Evolutionary conservation across 371 early-diverging fungal genomes (phyloP), one percentile per base, ranked within the genome.

Genomic region (Saksenaea oblongispora): DNA sequence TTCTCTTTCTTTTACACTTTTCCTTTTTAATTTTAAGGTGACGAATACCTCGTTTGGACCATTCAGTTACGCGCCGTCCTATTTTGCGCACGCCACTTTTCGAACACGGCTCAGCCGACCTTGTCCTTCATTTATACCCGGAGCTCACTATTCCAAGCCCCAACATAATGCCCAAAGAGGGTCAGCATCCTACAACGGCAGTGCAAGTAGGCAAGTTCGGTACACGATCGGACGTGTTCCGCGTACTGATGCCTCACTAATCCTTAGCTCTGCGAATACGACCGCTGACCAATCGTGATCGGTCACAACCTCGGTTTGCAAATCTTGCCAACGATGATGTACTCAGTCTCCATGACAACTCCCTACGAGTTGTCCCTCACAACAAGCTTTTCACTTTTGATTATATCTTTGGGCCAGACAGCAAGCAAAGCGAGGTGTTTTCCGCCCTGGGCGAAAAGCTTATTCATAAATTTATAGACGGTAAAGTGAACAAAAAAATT

Each of bases 391-490:
- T 61, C 34, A 56, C 61, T 26, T 69, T 69, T 59, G 70, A 69
- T 44, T 62, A 65, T 15, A 64, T 69, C 7, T 69, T 69, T 28
- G 39, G 39, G 5, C 70, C 64, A 17, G 57, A 59, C 0, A 34
- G 51, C 18, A 36, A 35, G 9, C 70, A 69, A 59, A 15, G 42
- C 31, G 75, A 81, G 42, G 73, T 81, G 5, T 81, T 81, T 61
- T 58, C 56, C 60, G 61, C 69, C 27, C 57, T 81, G 14, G 82
- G 75, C 18, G 57, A 71, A 15, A 72, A 63, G 39, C 69, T 72
- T n/a, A 72, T 81, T 14, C 67, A 75, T 36, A 81, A 81, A 58
- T 81, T 81, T 62, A 64, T 76, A 14, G 79, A 81, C 64, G 82
- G 80, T 74, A 41, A 64, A 63, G 11, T n/a, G 37, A 63, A 31